These are phyloP conservation scores for Corrigiola litoralis DNA, from an alignment of 179 eudicot genomes.

Conservation along the genomic window DNA sequence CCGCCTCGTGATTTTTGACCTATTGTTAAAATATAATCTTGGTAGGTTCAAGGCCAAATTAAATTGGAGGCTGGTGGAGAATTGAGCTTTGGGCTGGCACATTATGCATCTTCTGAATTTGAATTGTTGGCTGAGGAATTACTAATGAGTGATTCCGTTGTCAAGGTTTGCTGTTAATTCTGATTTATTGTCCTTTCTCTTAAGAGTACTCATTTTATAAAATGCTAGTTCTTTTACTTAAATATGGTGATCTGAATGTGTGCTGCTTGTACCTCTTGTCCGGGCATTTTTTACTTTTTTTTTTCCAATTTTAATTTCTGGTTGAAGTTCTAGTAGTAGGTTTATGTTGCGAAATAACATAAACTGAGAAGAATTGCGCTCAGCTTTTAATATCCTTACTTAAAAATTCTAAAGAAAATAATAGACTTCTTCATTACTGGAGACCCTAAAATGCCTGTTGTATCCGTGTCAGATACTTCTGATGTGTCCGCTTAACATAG, in stretches of 20 bases:
- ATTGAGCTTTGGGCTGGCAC: slow-evolving; percentile 87
- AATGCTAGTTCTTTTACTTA: no score
- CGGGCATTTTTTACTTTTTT: background rate
- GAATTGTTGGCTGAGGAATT: slow-evolving; percentile 93
- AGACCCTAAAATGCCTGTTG: no score
- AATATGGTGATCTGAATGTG: no score
- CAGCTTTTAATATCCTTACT: no score
- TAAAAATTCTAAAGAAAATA: no score
- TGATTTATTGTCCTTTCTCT: slow-evolving; percentile 8
- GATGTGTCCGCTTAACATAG: no score
- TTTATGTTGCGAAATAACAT: background rate
- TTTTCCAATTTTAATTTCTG: background rate
- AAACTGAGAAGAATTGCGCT: background rate
- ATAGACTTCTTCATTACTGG: no score
- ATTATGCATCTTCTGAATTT: slow-evolving; percentile 74
- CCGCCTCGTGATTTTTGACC: no score
- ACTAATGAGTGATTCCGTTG: slow-evolving; percentile 88
- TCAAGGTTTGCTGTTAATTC: slow-evolving; percentile 58
- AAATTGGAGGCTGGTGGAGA: slow-evolving; percentile 77
- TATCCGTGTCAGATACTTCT: no score
- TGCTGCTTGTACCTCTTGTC: no score
- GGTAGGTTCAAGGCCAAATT: slow-evolving; percentile 93
- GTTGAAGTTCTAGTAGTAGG: no score
- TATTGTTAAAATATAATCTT: no score
- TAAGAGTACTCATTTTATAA: background rate